Evolutionary conservation across 2,329 filamentous ascomycete species (phyloP), one percentile per base, ranked within the genome.

Genomic region (Leptographium galeiforme): DNA sequence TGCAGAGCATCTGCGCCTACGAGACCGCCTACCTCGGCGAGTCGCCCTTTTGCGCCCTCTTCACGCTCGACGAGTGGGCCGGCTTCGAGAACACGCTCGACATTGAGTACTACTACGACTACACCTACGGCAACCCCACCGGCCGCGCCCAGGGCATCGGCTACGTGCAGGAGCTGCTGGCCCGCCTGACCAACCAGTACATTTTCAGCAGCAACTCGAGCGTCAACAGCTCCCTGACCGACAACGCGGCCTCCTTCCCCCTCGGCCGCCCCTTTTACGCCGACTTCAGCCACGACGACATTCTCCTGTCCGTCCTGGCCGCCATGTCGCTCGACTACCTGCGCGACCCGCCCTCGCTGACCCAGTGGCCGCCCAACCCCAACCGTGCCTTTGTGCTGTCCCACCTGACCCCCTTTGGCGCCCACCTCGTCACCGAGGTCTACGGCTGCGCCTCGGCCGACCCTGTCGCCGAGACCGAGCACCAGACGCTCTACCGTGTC

Each of bases 281-380:
- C 55, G 75, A 78, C 59, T 76, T 77, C 64, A 69, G 67, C 12
- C 75, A 77, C 61, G 74, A 78, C 61, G 71, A 76, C 57, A 73
- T 76, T 56, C 72, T 78, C 57, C 61, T 76, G 53, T 72, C 69
- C 5, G 68, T 70, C 6, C 64, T 79, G 13, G 69, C 74, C 0
- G 75, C 76, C 4, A 68, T 79, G 63, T 74, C 72, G 13, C 57
- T 81, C 30, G 73, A 79, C 57, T 78, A 79, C 60, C 73, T 79
- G 65, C 69, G 69, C 25, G 70, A 74, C 11, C 60, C 73, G 1
- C 72, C 74, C 2, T 64, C 61, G 48, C 61, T 75, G 14, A 67
- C 63, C 1, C 58, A 55, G 48, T 73, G 62, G 58, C 72, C 71
- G 19, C 71, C 68, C 5, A 64, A 69, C 60, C 65, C 68, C 25